phyloP scores from a whole-genome alignment of 495 filamentous ascomycete species.

The Barbatosphaeria neglecta region DNA sequence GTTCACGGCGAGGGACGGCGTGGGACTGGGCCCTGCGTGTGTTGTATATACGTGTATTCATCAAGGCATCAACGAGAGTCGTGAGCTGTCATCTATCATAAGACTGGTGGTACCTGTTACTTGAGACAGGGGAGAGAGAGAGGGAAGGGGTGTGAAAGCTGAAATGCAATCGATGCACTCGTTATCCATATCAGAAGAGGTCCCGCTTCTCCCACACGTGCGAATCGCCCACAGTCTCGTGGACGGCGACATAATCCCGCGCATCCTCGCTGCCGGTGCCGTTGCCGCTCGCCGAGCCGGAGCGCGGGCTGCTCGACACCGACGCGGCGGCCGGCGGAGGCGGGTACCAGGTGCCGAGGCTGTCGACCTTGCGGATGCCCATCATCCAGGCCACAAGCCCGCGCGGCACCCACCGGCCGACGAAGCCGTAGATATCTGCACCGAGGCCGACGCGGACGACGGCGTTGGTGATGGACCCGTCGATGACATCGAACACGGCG shows the following conservation, averaged over 20 bases:
- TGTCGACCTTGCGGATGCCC: slow-evolving; percentile 48
- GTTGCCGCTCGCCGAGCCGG: too few species aligned
- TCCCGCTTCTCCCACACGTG: slow-evolving; percentile 27
- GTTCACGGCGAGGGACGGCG: too few species aligned
- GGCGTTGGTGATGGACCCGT: slow-evolving; percentile 29
- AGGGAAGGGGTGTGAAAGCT: too few species aligned
- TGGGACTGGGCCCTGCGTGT: too few species aligned
- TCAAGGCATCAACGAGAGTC: too few species aligned
- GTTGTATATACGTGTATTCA: too few species aligned
- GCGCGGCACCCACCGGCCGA: slow-evolving; percentile 73
- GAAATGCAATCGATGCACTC: too few species aligned
- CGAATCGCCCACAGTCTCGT: slow-evolving; percentile 19
- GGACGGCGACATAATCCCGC: slow-evolving; percentile 24
- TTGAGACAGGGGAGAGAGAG: too few species aligned
- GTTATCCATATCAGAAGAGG: background rate
- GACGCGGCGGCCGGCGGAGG: slow-evolving; percentile 3
- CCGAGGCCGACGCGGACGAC: slow-evolving; percentile 71
- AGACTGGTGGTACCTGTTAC: too few species aligned
- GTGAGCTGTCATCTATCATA: too few species aligned
- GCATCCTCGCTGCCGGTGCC: slow-evolving; percentile 6
- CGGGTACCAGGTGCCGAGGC: slow-evolving; percentile 31
- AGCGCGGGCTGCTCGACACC: slow-evolving; percentile 14
- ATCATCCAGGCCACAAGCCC: slow-evolving; percentile 82
- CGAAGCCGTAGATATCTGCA: slow-evolving; percentile 67
- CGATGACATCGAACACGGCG: slow-evolving; percentile 77